Conservation (phyloP, 768 basidiomycete species). For the Leccinum disarticulatum region DNA sequence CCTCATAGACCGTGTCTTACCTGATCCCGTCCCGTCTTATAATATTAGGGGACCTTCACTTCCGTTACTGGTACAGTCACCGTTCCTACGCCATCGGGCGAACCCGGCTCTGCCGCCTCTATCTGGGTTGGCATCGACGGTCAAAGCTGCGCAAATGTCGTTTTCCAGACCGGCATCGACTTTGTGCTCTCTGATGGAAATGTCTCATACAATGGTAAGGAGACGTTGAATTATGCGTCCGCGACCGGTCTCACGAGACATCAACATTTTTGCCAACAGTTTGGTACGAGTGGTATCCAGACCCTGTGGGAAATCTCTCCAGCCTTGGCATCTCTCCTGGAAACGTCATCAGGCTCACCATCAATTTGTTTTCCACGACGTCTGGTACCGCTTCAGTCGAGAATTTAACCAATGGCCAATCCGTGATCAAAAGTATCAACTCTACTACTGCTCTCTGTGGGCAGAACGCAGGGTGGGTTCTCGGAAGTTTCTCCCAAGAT, state of each 20-base stretch:
- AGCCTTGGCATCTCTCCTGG: slow-evolving; percentile 1
- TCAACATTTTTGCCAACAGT: not conserved
- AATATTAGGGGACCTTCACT: slow-evolving; percentile 6
- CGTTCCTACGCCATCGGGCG: not conserved
- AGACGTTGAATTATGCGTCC: too few relatives aligned
- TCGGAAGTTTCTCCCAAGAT: slow-evolving; percentile 1
- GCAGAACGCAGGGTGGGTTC: slow-evolving; percentile 9
- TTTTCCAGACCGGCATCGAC: slow-evolving; percentile 5
- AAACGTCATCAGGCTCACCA: slow-evolving; percentile 3
- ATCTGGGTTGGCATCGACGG: slow-evolving; percentile 14
- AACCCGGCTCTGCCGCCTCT: not conserved
- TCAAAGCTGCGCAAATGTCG: not conserved
- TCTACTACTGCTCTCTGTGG: slow-evolving; percentile 6
- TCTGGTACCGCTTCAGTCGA: slow-evolving; percentile 7
- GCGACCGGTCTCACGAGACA: not conserved
- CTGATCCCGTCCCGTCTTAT: not conserved
- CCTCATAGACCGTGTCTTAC: not conserved
- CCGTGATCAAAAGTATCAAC: not conserved
- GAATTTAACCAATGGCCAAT: slow-evolving; percentile 7
- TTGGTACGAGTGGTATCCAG: slow-evolving; percentile 11
- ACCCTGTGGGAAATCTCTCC: not conserved
- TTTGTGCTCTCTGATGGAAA: not conserved
- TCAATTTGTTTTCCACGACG: not conserved
- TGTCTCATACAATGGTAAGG: slow-evolving; percentile 4
- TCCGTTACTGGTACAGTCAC: slow-evolving; percentile 2